phyloP scores from a whole-genome alignment of 805 yeast species.

The Millerozyma acaciae region DNA sequence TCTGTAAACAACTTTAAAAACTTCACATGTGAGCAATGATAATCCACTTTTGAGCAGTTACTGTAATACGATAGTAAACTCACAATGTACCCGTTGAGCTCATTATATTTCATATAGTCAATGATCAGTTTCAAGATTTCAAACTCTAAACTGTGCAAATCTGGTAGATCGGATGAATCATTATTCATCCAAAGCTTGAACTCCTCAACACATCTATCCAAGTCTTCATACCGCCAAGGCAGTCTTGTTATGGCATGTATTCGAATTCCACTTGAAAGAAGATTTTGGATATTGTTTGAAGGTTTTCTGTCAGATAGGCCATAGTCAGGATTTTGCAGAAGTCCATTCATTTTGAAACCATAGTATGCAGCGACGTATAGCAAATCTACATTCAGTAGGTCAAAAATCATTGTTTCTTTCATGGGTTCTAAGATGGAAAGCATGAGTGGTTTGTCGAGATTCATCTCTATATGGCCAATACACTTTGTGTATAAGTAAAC shows the following conservation, averaged over 20 bases:
- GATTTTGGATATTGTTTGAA: constrained; percentile 2
- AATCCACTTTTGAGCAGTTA: constrained; percentile 8
- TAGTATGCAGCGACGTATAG: constrained; percentile 12
- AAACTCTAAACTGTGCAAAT: constrained; percentile 19
- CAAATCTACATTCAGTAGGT: too few relatives aligned
- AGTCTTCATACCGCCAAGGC: constrained; percentile 18
- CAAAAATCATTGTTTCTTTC: too few relatives aligned
- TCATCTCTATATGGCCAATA: too few relatives aligned
- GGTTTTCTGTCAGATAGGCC: constrained; percentile 4
- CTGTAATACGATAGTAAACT: constrained; percentile 19
- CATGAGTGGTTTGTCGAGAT: too few relatives aligned
- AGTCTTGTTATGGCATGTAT: constrained; percentile 18
- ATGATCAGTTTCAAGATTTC: constrained; percentile 22
- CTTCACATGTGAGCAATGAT: background rate
- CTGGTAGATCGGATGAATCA: constrained; percentile 2
- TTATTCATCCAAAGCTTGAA: constrained; percentile 13
- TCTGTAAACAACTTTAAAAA: constrained; percentile 7
- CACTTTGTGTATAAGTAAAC: too few relatives aligned
- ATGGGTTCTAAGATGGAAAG: too few relatives aligned
- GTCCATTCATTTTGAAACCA: constrained; percentile 20
- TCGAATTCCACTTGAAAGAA: constrained; percentile 19
- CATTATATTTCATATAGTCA: constrained; percentile 24
- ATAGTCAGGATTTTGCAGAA: constrained; percentile 8
- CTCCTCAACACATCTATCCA: constrained; percentile 14
- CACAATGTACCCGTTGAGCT: constrained; percentile 17